Evolutionary conservation across 495 filamentous ascomycete genomes (phyloP), one percentile per base, ranked within the genome.

Genomic region (Podospora pseudocomata): DNA sequence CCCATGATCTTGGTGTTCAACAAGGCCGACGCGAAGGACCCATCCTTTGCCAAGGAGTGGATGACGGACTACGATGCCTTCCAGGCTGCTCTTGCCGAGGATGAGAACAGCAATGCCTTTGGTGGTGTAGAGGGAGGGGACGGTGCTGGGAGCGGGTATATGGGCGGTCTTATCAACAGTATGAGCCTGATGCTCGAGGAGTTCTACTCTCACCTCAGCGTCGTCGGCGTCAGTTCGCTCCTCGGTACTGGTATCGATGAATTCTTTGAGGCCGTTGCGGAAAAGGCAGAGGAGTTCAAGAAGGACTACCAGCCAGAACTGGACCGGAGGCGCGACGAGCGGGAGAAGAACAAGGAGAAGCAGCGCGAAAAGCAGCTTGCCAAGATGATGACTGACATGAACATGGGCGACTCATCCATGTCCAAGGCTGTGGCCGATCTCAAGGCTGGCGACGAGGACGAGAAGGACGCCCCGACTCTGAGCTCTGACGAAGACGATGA

Each of bases 1-100:
- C 95, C 95, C 3, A 98, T 99, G 94, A 95, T 99, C 26, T 78
- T 99, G 18, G 95, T 98, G 3, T 97, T 98, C 83, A 99, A 99
- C 81, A 99, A 99, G 82, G 96, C 94, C 0, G 95, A 99, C 76
- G 91, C 95, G 5, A 90, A 95, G 75, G 91, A 95, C 73, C 92
- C 94, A 3, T 85, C 84, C 23, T 97, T 97, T 72, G 95, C 92
- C 9, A 96, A 97, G 82, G 93, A 98, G 77, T 99, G 95, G 95
- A 99, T 99, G 95, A 96, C 93, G 19, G 94, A 99, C 75, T 98
- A 96, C 73, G 94, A 98, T 70, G 88, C 91, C 16, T 99, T 99
- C 79, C 96, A 98, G 78, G 86, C 85, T 34, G 95, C 95, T 54
- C 80, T 99, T 39, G 83, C 87, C 49, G 78, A 85, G 62, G 94